These are phyloP conservation scores for Oenanthe javanica DNA, from an alignment of 140 eudicot genomes.

Conservation along the genomic window DNA sequence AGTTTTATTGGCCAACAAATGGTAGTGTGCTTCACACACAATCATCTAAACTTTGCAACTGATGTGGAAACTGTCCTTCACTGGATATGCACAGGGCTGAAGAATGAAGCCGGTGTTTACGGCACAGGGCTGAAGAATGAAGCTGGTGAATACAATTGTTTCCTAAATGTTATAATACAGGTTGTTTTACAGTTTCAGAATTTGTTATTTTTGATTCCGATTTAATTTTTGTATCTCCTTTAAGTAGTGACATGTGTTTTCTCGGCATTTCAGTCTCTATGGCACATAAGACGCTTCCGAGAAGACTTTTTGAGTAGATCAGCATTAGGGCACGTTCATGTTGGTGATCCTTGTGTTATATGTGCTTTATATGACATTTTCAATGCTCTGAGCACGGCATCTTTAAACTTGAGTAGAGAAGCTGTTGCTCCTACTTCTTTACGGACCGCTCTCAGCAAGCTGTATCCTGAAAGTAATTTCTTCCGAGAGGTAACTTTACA, in stretches of 20 bases:
- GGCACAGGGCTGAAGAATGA: conserved; percentile 87
- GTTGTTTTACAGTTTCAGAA: conserved; percentile 21
- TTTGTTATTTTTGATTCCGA: background rate
- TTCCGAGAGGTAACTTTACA: conserved; percentile 65
- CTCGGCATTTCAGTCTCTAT: conserved; percentile 53
- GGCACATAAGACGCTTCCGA: conserved; percentile 83
- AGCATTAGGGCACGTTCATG: conserved; percentile 64
- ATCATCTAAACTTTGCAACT: background rate
- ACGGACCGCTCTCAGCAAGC: conserved; percentile 85
- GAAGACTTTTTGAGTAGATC: conserved; percentile 67
- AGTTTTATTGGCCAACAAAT: background rate
- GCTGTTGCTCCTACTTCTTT: conserved; percentile 87
- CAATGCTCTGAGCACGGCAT: conserved; percentile 51
- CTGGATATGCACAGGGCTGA: background rate
- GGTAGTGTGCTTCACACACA: background rate
- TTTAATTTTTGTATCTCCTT: background rate
- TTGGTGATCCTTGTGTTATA: conserved; percentile 95
- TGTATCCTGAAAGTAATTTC: conserved; percentile 87
- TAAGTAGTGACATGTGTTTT: background rate
- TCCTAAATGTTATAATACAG: conserved; percentile 94
- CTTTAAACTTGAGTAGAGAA: conserved; percentile 49
- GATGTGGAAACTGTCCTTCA: background rate
- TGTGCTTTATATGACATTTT: conserved; percentile 85
- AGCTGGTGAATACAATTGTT: conserved; percentile 98
- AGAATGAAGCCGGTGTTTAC: conserved; percentile 35